Percentiles rank a stretch among this genome's conserved stretches.
Conservation (phyloP, 2,329 filamentous ascomycete species). For the Colletotrichum tanaceti region DNA sequence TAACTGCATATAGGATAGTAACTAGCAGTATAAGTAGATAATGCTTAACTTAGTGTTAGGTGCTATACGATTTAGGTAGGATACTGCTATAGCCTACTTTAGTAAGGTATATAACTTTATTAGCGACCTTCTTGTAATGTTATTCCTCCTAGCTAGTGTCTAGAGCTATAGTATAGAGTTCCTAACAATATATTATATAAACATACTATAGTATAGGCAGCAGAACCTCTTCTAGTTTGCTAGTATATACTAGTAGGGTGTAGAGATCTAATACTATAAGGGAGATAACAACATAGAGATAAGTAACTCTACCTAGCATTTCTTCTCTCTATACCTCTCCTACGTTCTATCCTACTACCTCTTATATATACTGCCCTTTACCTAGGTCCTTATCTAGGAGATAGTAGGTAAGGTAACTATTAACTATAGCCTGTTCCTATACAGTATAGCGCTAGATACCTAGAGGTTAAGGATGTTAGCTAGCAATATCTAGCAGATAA, state of each 20-base stretch:
- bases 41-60: background rate
- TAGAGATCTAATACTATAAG: background rate
- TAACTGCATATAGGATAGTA: background rate
- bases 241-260: background rate
- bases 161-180: background rate
- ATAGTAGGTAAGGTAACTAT: no score
- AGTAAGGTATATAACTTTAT: background rate
- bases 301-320: background rate
- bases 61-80: background rate
- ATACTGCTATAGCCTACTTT: background rate
- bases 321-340: background rate
- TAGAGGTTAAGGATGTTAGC: background rate
- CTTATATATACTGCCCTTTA: no score
- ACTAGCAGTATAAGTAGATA: background rate
- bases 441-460: no score
- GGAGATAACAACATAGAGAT: background rate
- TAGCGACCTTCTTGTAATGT: background rate
- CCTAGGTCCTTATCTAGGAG: no score
- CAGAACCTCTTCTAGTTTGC: background rate
- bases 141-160: background rate
- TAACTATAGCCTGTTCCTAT: background rate
- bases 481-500: background rate
- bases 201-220: background rate
- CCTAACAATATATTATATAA: background rate
- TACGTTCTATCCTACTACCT: background rate